A percentile compares a stretch with the other conserved stretches of the same genome.
Evolutionary conservation across 2,329 filamentous ascomycete species (phyloP).

Genomic region (Pseudopithomyces chartarum): DNA sequence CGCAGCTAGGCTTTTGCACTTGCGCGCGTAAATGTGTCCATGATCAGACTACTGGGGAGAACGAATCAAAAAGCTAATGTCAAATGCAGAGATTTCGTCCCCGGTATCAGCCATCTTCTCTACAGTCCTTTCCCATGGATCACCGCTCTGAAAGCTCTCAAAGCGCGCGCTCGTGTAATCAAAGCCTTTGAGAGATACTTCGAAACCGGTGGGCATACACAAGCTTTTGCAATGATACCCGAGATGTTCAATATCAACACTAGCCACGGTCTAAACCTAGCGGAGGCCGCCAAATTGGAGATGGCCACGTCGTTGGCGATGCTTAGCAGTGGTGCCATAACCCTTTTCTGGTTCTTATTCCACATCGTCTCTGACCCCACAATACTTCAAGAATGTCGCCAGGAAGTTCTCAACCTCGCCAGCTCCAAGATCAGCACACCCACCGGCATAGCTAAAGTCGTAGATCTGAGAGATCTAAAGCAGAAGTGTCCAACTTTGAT

Average conservation of each 20-base stretch:
- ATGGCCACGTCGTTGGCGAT: conserved; percentile 49
- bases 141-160: conserved; percentile 39
- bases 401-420: conserved; percentile 29
- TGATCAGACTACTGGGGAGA: background rate
- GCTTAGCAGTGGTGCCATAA: conserved; percentile 48
- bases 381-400: conserved; percentile 36
- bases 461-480: conserved; percentile 44
- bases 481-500: conserved; percentile 46
- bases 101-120: conserved; percentile 29
- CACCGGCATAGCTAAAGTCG: conserved; percentile 9
- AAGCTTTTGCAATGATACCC: conserved; percentile 45
- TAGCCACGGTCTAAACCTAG: conserved; percentile 35
- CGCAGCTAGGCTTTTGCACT: too few species aligned
- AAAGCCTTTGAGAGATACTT: conserved; percentile 49
- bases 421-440: background rate
- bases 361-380: conserved; percentile 42
- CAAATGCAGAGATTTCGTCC: conserved; percentile 28
- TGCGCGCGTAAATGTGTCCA: background rate
- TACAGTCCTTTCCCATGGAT: conserved; percentile 29
- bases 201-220: conserved; percentile 42
- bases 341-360: conserved; percentile 50
- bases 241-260: conserved; percentile 44
- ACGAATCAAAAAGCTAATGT: conserved; percentile 9
- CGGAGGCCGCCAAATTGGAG: conserved; percentile 50
- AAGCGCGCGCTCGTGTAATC: conserved; percentile 41